A percentile compares a stretch with the other conserved stretches of the same genome.
Conservation (phyloP, 495 filamentous ascomycete species). For the Chaetomidium leptoderma region DNA sequence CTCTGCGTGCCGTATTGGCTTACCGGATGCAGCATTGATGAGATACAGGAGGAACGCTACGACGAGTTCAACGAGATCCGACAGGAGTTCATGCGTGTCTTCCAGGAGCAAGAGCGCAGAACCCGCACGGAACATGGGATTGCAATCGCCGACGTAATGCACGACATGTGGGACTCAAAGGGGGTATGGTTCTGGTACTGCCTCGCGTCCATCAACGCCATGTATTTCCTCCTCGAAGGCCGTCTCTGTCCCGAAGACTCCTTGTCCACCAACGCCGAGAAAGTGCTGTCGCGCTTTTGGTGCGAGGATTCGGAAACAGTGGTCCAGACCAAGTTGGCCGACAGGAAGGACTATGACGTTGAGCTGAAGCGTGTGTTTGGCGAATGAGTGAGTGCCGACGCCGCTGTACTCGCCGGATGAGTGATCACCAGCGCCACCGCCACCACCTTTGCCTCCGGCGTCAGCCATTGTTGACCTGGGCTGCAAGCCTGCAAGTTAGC, state of each 20-base stretch:
- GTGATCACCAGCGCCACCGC: no score
- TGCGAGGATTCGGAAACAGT: neutral
- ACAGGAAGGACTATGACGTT: neutral
- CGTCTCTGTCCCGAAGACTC: neutral
- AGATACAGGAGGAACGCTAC: neutral
- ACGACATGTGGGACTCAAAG: conserved; percentile 2
- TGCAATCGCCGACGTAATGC: neutral
- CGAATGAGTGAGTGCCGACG: no score
- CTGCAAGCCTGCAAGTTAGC: no score
- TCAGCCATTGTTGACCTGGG: no score
- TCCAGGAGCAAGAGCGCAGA: neutral
- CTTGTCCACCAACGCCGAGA: neutral
- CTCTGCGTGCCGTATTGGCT: conserved; percentile 6
- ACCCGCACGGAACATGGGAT: neutral
- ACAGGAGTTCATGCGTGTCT: neutral
- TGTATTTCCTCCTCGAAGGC: neutral
- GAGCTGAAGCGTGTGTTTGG: no score
- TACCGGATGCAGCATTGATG: neutral
- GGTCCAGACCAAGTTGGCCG: neutral
- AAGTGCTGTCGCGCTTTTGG: neutral
- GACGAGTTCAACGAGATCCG: neutral
- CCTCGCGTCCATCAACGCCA: neutral
- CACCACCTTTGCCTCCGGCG: no score
- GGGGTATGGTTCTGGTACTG: neutral
- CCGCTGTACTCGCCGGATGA: no score